phyloP scores from a whole-genome alignment of 768 basidiomycete species.

The Termitomyces sp. region DNA sequence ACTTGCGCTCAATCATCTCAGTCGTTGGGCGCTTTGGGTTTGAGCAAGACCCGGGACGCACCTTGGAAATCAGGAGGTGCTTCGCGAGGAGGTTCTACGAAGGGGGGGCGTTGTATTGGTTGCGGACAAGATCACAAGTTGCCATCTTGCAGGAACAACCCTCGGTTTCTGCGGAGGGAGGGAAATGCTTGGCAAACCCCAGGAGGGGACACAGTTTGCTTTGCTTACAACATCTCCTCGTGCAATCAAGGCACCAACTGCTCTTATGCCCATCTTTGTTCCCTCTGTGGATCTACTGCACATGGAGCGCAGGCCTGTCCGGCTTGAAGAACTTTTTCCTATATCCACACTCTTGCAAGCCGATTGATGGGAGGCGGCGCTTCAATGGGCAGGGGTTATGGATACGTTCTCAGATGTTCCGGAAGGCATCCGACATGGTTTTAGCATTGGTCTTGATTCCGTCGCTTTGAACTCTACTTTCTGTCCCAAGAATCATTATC shows the following conservation, averaged over 20 bases:
- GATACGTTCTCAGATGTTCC: constrained; percentile 9
- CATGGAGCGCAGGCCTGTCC: constrained; percentile 10
- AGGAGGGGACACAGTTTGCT: too few relatives aligned
- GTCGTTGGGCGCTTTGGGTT: too few relatives aligned
- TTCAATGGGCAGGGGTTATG: constrained; percentile 3
- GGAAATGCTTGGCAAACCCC: too few relatives aligned
- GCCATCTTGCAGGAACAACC: too few relatives aligned
- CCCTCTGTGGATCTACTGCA: constrained; percentile 7
- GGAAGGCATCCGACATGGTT: constrained; percentile 14
- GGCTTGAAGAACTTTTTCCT: constrained; percentile 5
- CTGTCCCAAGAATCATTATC: constrained; percentile 16
- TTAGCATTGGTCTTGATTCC: constrained; percentile 11
- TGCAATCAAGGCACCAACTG: not conserved
- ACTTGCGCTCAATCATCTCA: too few relatives aligned
- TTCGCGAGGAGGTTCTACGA: too few relatives aligned
- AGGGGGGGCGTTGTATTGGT: too few relatives aligned
- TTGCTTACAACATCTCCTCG: not conserved
- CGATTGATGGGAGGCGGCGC: not conserved
- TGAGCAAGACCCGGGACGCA: too few relatives aligned
- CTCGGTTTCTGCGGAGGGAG: too few relatives aligned
- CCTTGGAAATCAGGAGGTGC: too few relatives aligned
- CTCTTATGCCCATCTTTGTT: constrained; percentile 10
- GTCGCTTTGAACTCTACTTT: constrained; percentile 4
- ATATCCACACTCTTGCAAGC: constrained; percentile 13
- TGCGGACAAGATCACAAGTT: too few relatives aligned